Evolutionary conservation across 2,329 filamentous ascomycete genomes (phyloP).

Genomic region (Cercospora zeae-maydis): DNA sequence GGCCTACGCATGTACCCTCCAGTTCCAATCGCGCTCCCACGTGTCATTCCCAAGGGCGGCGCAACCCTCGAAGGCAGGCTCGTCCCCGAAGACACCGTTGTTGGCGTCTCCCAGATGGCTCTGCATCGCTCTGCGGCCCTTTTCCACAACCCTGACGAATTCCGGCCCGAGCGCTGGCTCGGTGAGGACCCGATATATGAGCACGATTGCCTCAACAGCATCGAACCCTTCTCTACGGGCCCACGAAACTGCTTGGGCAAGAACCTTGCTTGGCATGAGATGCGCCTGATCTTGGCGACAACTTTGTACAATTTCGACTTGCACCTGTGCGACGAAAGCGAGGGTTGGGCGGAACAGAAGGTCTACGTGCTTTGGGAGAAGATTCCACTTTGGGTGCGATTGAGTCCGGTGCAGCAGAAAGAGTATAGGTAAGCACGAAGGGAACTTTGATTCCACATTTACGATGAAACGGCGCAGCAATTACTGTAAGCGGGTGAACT

Average conservation of each 20-base stretch:
- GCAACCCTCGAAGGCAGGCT: conserved; percentile 19
- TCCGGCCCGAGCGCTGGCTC: conserved; percentile 36
- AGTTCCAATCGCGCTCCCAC: conserved; percentile 26
- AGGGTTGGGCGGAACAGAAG: conserved; percentile 17
- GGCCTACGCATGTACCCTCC: conserved; percentile 39
- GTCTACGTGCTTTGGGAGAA: conserved; percentile 34
- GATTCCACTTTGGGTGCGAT: conserved; percentile 22
- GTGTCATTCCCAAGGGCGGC: conserved; percentile 23
- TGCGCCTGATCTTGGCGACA: conserved; percentile 32
- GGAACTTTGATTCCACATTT: neutral
- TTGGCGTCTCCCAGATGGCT: conserved; percentile 16
- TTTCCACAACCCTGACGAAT: conserved; percentile 28
- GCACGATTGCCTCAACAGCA: conserved; percentile 21
- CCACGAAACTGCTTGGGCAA: conserved; percentile 27
- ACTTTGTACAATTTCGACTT: conserved; percentile 17
- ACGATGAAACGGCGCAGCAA: neutral
- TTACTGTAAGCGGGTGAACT: no score
- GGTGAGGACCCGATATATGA: conserved; percentile 21
- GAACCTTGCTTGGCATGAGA: conserved; percentile 40
- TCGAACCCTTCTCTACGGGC: conserved; percentile 27
- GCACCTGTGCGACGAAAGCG: conserved; percentile 8
- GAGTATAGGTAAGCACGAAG: neutral
- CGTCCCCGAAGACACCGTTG: conserved; percentile 20
- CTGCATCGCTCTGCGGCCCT: conserved; percentile 10
- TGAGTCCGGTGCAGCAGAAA: neutral